Conservation (phyloP, 1,284 basidiomycete species). For the Tilletiopsis washingtonensis region DNA sequence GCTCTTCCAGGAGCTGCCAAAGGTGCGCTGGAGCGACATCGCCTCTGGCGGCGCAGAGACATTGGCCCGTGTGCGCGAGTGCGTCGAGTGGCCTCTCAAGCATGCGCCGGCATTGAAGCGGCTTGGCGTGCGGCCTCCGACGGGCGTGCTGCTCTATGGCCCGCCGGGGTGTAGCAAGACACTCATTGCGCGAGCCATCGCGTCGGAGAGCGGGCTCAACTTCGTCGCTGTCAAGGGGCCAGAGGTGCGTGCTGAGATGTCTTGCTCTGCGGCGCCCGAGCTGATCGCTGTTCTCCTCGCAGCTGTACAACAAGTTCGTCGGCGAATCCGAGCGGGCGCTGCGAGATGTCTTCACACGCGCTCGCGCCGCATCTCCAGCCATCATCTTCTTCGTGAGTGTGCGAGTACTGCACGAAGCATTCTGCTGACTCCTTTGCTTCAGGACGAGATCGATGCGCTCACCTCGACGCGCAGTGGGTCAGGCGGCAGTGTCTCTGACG, state of each 20-base stretch:
- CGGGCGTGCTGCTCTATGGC: slow-evolving; percentile 86
- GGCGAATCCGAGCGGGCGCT: slow-evolving; percentile 94
- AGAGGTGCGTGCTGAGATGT: slow-evolving; percentile 55
- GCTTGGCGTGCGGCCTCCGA: slow-evolving; percentile 78
- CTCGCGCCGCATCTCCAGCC: slow-evolving; percentile 81
- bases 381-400: slow-evolving; percentile 81
- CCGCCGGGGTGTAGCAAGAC: slow-evolving; percentile 98
- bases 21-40: slow-evolving; percentile 77
- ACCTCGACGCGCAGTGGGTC: slow-evolving; percentile 67
- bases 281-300: no score
- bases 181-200: slow-evolving; percentile 83
- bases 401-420: slow-evolving; percentile 36
- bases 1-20: slow-evolving; percentile 76
- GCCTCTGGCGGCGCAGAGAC: slow-evolving; percentile 21
- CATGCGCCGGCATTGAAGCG: slow-evolving; percentile 77
- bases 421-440: neutral
- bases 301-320: slow-evolving; percentile 83
- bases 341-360: slow-evolving; percentile 89
- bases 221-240: slow-evolving; percentile 98
- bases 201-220: slow-evolving; percentile 77
- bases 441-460: slow-evolving; percentile 97
- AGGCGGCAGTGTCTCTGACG: slow-evolving; percentile 52
- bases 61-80: slow-evolving; percentile 27
- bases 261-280: neutral
- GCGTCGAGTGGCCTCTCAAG: slow-evolving; percentile 77